Evolutionary conservation across 176 grass and related monocot genomes (phyloP).

Genomic region (Musa beccarii): DNA sequence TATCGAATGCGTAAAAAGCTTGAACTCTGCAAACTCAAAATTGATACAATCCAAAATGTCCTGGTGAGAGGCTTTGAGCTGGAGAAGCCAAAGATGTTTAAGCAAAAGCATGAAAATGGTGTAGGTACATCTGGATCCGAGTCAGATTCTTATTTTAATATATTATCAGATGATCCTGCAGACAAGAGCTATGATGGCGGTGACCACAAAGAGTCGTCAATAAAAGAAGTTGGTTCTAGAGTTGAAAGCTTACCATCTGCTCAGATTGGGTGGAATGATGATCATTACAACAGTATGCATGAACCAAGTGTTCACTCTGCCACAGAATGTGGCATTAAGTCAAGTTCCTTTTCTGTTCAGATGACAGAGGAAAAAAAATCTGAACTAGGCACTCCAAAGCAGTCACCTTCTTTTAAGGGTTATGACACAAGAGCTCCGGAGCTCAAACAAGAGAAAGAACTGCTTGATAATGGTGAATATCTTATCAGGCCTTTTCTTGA

Average conservation of each 20-base stretch:
- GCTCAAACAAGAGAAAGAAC: constrained; percentile 74
- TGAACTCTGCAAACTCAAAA: constrained; percentile 71
- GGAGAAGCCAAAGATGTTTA: constrained; percentile 37
- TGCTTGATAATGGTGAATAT: constrained; percentile 92
- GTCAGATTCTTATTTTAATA: constrained; percentile 69
- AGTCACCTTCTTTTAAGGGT: constrained; percentile 42
- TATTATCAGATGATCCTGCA: constrained; percentile 50
- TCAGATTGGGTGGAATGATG: constrained; percentile 72
- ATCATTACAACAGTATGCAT: constrained; percentile 62
- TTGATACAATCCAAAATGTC: constrained; percentile 94
- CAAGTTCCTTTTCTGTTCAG: constrained; percentile 63
- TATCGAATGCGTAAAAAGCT: constrained; percentile 97
- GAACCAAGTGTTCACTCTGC: constrained; percentile 89
- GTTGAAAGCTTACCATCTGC: constrained; percentile 42
- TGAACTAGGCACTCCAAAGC: constrained; percentile 67
- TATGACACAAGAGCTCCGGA: constrained; percentile 64
- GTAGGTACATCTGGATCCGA: constrained; percentile 55
- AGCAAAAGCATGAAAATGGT: constrained; percentile 48
- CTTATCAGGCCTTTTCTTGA: constrained; percentile 93
- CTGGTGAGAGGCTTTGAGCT: constrained; percentile 42
- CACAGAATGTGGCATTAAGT: constrained; percentile 69
- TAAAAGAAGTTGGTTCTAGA: constrained; percentile 61
- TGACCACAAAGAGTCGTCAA: constrained; percentile 44
- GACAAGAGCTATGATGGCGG: constrained; percentile 47
- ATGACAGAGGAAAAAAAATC: constrained; percentile 67